Conservation (phyloP, 331 rosid genomes). For the Saraca asoca region DNA sequence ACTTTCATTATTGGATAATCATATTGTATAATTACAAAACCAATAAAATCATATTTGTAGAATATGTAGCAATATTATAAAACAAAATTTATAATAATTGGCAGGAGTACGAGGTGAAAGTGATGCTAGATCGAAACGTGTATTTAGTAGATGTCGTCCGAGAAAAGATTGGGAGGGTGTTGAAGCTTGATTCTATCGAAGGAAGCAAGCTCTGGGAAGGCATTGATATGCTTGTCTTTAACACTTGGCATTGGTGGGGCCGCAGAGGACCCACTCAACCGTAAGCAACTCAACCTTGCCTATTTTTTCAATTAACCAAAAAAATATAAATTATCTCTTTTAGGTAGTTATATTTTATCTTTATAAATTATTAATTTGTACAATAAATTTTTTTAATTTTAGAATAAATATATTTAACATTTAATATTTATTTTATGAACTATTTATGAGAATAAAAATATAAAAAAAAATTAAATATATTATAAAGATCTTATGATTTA, state of each 20-base stretch:
- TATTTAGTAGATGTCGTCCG: slow-evolving; percentile 70
- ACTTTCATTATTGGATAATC: too few species aligned
- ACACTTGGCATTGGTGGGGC: slow-evolving; percentile 99
- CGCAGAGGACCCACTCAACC: slow-evolving; percentile 96
- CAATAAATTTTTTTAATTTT: too few species aligned
- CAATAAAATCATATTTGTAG: too few species aligned
- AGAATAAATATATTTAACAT: too few species aligned
- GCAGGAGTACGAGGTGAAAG: slow-evolving; percentile 72
- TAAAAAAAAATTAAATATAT: too few species aligned
- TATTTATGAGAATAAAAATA: too few species aligned
- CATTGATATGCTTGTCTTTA: slow-evolving; percentile 73
- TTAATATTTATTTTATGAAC: too few species aligned
- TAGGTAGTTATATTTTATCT: too few species aligned
- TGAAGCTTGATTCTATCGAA: slow-evolving; percentile 75
- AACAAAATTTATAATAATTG: background rate
- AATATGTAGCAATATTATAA: background rate
- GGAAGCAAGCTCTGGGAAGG: slow-evolving; percentile 65
- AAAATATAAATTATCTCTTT: too few species aligned
- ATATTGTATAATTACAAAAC: background rate
- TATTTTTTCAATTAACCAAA: background rate
- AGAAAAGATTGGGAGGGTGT: slow-evolving; percentile 68
- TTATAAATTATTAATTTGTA: too few species aligned
- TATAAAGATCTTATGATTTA: too few species aligned
- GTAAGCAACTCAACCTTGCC: slow-evolving; percentile 37
- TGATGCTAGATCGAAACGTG: slow-evolving; percentile 82